Evolutionary conservation across 2,329 filamentous ascomycete species (phyloP).

Genomic region (Zasmidium angulare): DNA sequence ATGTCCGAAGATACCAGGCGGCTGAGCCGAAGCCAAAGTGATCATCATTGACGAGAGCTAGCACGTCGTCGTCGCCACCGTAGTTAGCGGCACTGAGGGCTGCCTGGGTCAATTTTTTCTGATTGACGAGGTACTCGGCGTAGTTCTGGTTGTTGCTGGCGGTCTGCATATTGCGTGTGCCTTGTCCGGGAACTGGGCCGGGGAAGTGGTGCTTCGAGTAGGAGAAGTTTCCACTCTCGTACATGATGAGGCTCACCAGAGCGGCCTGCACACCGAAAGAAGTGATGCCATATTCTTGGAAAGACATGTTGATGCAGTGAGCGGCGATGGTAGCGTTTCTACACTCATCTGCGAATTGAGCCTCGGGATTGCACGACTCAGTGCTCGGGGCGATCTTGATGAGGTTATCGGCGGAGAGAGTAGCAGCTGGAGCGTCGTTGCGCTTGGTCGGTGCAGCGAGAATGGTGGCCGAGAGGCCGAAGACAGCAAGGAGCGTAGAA

Average conservation of each 20-base stretch:
- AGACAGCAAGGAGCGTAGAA: neutral
- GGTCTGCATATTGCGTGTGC: conserved; percentile 69
- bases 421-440: neutral
- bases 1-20: too few relatives aligned
- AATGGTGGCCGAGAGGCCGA: conserved; percentile 5
- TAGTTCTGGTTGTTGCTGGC: conserved; percentile 55
- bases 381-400: conserved; percentile 59
- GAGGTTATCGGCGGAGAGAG: conserved; percentile 45
- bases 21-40: conserved; percentile 58
- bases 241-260: conserved; percentile 67
- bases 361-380: conserved; percentile 46
- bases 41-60: conserved; percentile 52
- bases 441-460: conserved; percentile 1
- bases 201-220: conserved; percentile 69
- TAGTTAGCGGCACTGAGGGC: conserved; percentile 39
- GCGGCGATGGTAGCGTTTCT: conserved; percentile 64
- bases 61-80: conserved; percentile 35
- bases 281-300: conserved; percentile 58
- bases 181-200: conserved; percentile 62
- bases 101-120: conserved; percentile 34
- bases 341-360: conserved; percentile 58
- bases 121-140: conserved; percentile 47
- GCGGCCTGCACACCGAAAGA: conserved; percentile 64
- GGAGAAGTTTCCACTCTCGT: conserved; percentile 66
- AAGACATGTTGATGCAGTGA: conserved; percentile 55